Evolutionary conservation across 164 flowering plant species (phyloP), one percentile per base, ranked within the genome.

Genomic region (Sextonia rubra): DNA sequence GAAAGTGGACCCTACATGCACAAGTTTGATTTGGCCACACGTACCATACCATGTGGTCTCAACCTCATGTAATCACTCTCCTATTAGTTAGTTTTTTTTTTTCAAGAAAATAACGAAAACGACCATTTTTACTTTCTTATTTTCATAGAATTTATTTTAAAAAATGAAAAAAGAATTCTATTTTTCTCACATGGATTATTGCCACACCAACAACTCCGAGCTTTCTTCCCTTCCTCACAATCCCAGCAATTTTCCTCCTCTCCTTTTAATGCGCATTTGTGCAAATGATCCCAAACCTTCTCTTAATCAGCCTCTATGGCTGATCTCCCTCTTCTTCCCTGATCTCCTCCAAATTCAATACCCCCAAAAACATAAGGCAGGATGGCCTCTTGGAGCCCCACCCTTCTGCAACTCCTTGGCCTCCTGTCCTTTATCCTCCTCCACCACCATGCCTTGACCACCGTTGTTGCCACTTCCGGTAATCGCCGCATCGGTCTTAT

Each of bases 341-440:
- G 24, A 66, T 52, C 14, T 60, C 44, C 73, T 4, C 25, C 49
- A 25, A 17, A 25, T 12, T 22, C 62, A 17, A 30, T 18, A 15
- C 67, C 18, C 3, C 23, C 71, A 26, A 18, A 20, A 27, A 29
- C 15, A 2, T 44, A 72, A 66, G 85, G 79, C 88, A 81, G 87
- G 87, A 88, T 86, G 89, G 91, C 89, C 86, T 74, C 69, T 26
- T 65, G 82, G 83, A 80, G 81, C 72, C 69, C 70, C 64, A 76
- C 65, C 58, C 64, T 64, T 49, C 47, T 61, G 47, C 79, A 76
- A 29, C 79, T 78, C 76, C 72, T 78, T 49, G 84, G 85, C 87
- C 86, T 83, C 92, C 89, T 84, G 81, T 77, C 84, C 70, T 71
- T 81, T 76, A 68, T 81, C 60, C 30, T 27, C 56, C 30, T 69